Evolutionary conservation across 208 protist species (phyloP), one percentile per base, ranked within the genome.

Genomic region (Lotmaria passim): DNA sequence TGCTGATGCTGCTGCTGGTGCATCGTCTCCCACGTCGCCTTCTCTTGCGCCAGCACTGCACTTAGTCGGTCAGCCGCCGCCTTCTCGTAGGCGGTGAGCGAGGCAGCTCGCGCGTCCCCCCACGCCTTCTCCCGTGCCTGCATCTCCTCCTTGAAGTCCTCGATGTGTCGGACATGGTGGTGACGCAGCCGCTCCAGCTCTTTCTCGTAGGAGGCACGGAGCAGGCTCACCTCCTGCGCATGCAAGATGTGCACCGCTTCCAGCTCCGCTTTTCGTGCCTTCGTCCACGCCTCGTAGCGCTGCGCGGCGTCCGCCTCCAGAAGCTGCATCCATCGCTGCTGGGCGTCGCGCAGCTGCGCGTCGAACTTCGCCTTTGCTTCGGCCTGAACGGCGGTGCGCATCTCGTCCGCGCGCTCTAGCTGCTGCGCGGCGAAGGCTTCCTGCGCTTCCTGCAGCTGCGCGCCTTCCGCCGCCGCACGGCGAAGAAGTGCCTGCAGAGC

Each of bases 281-380:
- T 62, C 15, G 69, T 62, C 71, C 71, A 77, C 30, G 23, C 34
- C 3, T 43, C 31, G 44, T 51, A 66, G 46, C 71, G 71, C 31
- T 56, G 39, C 55, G 44, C 62, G 33, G 71, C 50, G 23, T 73
- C 62, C 0, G 31, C 31, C 21, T 64, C 31, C 19, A 59, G 28
- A 28, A 73, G 21, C 34, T 30, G 0, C 23, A 50, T 19, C 66
- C 65, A 64, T 26, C n/a, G 24, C 50, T 62, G 48, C 48, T 65
- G 53, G 6, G 64, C 46, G 11, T 56, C 51, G 5, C 26, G 43
- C 24, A 73, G 48, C 26, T 53, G 53, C 5, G 46, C 38, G 0
- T 17, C 41, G 50, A 48, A 55, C 21, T 63, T 48, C 17, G 33
- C 33, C 43, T 73, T 23, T 26, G 41, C 47, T 28, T 56, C 66